These are phyloP conservation scores for Salisapilia sapeloensis DNA, from an alignment of 352 stramenopile species.

Conservation along the genomic window DNA sequence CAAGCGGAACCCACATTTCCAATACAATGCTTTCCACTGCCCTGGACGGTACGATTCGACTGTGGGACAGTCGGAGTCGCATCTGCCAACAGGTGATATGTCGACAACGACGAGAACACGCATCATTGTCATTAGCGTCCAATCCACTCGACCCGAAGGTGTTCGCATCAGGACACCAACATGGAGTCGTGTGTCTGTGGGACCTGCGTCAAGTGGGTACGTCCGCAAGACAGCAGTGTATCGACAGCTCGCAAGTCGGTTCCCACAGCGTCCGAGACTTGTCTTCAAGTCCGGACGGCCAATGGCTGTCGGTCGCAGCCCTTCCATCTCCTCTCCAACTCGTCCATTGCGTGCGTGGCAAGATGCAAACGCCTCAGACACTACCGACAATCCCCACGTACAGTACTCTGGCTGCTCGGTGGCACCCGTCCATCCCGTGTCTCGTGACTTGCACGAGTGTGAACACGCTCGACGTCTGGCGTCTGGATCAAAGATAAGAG, in stretches of 20 bases:
- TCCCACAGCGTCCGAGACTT: too few relatives aligned
- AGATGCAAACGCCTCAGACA: background rate
- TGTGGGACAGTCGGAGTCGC: constrained; percentile 46
- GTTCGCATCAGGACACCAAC: constrained; percentile 32
- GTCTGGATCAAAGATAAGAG: too few relatives aligned
- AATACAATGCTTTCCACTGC: constrained; percentile 14
- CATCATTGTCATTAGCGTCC: constrained; percentile 25
- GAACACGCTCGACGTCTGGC: too few relatives aligned
- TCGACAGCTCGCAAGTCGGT: too few relatives aligned
- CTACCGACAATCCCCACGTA: constrained; percentile 28
- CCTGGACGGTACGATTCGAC: constrained; percentile 34
- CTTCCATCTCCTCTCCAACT: too few relatives aligned
- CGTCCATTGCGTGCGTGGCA: too few relatives aligned
- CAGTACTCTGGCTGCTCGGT: constrained; percentile 50
- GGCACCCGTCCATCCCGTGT: constrained; percentile 34
- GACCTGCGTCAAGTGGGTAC: too few relatives aligned
- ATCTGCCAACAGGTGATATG: constrained; percentile 33
- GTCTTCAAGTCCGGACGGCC: constrained; percentile 33
- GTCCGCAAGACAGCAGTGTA: constrained; percentile 13
- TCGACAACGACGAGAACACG: constrained; percentile 9
- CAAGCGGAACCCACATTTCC: constrained; percentile 2
- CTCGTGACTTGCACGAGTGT: too few relatives aligned
- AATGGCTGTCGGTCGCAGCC: constrained; percentile 21
- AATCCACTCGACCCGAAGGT: constrained; percentile 13
- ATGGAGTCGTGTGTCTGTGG: constrained; percentile 42